A percentile compares a stretch with the other conserved stretches of the same genome.
phyloP scores from a whole-genome alignment of 129 eudicot genomes.

The Arctium lappa region DNA sequence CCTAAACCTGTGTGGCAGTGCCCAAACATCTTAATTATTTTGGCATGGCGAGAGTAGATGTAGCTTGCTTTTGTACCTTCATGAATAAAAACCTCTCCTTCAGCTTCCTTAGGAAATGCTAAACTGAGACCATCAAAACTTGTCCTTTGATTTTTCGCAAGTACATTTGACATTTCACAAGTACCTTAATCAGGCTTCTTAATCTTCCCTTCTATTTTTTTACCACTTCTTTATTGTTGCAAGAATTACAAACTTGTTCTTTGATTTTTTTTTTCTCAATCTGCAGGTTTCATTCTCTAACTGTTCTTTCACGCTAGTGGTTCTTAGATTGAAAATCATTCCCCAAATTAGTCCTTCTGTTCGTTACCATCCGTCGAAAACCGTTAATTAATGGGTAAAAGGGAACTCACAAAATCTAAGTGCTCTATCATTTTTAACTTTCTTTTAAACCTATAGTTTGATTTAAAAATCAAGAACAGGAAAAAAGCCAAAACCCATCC shows the following conservation, averaged over 20 bases:
- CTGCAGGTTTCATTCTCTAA: not conserved
- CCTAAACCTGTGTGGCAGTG: not conserved
- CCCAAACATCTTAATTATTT: not conserved
- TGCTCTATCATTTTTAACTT: not conserved
- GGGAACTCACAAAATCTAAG: not conserved
- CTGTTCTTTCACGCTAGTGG: not conserved
- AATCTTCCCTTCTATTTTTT: not conserved
- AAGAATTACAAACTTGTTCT: not conserved
- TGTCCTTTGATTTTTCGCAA: not conserved
- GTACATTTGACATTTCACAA: not conserved
- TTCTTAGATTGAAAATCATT: not conserved
- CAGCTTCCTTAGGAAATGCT: not conserved
- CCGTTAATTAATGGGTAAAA: not conserved
- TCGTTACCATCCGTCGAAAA: not conserved
- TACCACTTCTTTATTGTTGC: not conserved
- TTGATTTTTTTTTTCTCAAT: not conserved
- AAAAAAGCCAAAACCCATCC: too few species aligned
- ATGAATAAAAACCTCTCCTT: not conserved
- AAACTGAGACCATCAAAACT: not conserved
- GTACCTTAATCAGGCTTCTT: not conserved
- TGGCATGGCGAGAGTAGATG: not conserved
- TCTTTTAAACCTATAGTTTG: not conserved
- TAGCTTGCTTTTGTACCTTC: not conserved
- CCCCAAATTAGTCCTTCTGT: not conserved
- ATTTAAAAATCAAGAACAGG: too few species aligned